These are phyloP conservation scores for Dacryopinax primogenitus DNA, from an alignment of 768 basidiomycete species.

Conservation along the genomic window DNA sequence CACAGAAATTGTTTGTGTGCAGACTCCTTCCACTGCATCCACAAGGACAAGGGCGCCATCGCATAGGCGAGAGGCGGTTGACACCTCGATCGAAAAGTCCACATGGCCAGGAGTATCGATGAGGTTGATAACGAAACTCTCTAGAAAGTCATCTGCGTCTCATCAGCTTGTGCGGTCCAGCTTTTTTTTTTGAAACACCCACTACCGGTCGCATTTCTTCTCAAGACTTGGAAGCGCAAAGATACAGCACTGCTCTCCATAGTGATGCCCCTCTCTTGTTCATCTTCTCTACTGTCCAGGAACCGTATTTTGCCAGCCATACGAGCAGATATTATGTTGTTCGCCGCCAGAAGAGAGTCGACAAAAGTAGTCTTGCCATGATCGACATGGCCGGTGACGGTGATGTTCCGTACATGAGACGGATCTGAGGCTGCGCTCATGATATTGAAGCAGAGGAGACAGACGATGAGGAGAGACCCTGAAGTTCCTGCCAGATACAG, in stretches of 20 bases:
- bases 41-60: slow-evolving; percentile 93
- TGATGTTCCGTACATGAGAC: slow-evolving; percentile 15
- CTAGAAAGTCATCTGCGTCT: slow-evolving; percentile 39
- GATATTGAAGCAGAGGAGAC: not conserved
- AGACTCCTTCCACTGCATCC: slow-evolving; percentile 95
- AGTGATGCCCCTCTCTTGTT: slow-evolving; percentile 94
- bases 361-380: slow-evolving; percentile 95
- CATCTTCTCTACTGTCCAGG: slow-evolving; percentile 89
- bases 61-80: slow-evolving; percentile 81
- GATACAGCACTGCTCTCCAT: slow-evolving; percentile 98
- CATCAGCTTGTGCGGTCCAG: not conserved
- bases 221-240: slow-evolving; percentile 70
- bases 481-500: too few species aligned
- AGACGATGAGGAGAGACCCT: too few species aligned
- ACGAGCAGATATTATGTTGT: slow-evolving; percentile 87
- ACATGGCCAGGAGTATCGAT: slow-evolving; percentile 99
- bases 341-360: slow-evolving; percentile 89
- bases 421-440: not conserved
- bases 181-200: slow-evolving; percentile 21
- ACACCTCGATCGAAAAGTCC: slow-evolving; percentile 95
- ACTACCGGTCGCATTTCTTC: slow-evolving; percentile 45
- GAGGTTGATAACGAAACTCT: slow-evolving; percentile 79
- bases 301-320: slow-evolving; percentile 97
- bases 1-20: slow-evolving; percentile 96
- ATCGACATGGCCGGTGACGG: slow-evolving; percentile 38